These are phyloP conservation scores for Colletotrichum theobromicola DNA, from an alignment of 2,329 filamentous ascomycete species.

Conservation along the genomic window DNA sequence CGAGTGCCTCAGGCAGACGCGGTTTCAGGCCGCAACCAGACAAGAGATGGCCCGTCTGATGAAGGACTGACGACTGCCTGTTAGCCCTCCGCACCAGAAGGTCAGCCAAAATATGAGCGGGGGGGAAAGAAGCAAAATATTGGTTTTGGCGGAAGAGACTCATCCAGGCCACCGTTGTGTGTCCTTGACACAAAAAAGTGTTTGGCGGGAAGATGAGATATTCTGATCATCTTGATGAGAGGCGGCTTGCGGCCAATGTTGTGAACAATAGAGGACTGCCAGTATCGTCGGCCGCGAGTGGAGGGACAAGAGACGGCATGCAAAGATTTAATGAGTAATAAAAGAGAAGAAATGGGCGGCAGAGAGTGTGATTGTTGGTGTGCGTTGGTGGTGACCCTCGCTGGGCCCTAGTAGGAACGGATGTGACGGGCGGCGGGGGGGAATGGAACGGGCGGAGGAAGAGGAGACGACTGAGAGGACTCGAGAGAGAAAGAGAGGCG, in stretches of 20 bases:
- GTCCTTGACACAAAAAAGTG: background rate
- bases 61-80: conserved; percentile 14
- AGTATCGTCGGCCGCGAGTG: conserved; percentile 10
- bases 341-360: conserved; percentile 20
- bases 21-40: conserved; percentile 25
- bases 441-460: background rate
- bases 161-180: background rate
- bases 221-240: conserved; percentile 1
- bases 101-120: background rate
- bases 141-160: background rate
- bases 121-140: background rate
- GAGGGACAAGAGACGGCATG: conserved; percentile 19
- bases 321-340: conserved; percentile 23
- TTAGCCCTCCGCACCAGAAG: conserved; percentile 16
- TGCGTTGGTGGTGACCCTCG: conserved; percentile 3
- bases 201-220: background rate
- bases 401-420: conserved; percentile 10
- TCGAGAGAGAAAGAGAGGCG: background rate
- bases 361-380: conserved; percentile 10
- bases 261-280: background rate
- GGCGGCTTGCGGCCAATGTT: background rate
- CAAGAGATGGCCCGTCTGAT: conserved; percentile 15
- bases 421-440: conserved; percentile 13
- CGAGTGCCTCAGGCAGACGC: conserved; percentile 18
- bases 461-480: background rate